Base-by-base conservation (phyloP, 805 yeast species). In the Teunomyces stri region DNA sequence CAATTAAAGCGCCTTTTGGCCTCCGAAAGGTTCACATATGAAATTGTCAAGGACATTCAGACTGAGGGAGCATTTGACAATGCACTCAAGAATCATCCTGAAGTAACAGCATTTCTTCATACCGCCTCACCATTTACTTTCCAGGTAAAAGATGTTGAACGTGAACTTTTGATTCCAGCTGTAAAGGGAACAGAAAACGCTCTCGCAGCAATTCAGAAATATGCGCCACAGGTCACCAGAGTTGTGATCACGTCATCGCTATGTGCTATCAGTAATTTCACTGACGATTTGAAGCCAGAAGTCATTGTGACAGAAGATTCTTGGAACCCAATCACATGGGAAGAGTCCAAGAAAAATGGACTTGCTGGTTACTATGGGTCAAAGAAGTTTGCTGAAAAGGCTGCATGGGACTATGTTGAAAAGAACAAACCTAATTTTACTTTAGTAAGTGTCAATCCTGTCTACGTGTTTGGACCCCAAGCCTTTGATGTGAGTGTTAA, bases 381-480 rank as follows among this genome's bases (percentile, higher is more conserved):
- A 25, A 58, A 58, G 51, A 51, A 42, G n/a, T 48, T 51, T 42
- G 58, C 58, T 11, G 61, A 60, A 39, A 44, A 48, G 49, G 60
- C 61, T 4, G 59, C 55, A 3, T 59, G 64, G 64, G 59, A 57
- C 33, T 54, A 56, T 37, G 51, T 59, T 35, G 48, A 54, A 36
- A 27, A 34, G 1, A 42, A 55, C 13, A 45, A 44, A 43, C 60
- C 61, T 42, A 59, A 62, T 44, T 74, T 81, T 61, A 67, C 68
- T 31, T 56, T 81, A 44, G 66, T 75, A 33, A 69, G 78, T 2
- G 72, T 82, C 20, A 78, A 78, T 52, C 86, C 87, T 7, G 74
- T 76, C 10, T 79, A 67, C 58, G 84, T 81, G 1, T 74, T 79
- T 53, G 87, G 87, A 3, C 87, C 87, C 5, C 82, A 81, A 55